These are phyloP conservation scores for Metarhizium sp. DNA, from an alignment of 2,329 filamentous ascomycete genomes.

Conservation along the genomic window DNA sequence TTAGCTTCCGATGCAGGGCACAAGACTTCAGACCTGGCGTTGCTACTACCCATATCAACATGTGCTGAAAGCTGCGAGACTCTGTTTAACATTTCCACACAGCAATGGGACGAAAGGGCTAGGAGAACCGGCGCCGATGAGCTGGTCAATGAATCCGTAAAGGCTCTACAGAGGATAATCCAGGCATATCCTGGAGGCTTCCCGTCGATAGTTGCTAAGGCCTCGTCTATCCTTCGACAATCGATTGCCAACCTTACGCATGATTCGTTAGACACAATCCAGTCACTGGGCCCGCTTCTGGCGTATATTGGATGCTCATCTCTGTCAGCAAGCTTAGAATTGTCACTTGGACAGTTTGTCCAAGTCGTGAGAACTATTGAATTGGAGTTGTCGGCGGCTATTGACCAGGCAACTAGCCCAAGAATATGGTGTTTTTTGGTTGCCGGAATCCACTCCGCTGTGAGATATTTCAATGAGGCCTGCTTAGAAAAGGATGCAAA, in stretches of 20 bases:
- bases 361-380: constrained; percentile 26
- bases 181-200: constrained; percentile 27
- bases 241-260: constrained; percentile 12
- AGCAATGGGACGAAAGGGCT: constrained; percentile 12
- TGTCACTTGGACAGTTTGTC: constrained; percentile 30
- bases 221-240: constrained; percentile 15
- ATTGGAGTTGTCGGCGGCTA: constrained; percentile 24
- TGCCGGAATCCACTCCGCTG: constrained; percentile 24
- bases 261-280: constrained; percentile 19
- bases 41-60: constrained; percentile 24
- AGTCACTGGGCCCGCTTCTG: constrained; percentile 31
- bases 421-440: constrained; percentile 28
- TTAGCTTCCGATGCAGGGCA: background rate
- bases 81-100: constrained; percentile 21
- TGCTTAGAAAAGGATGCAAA: constrained; percentile 17
- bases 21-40: constrained; percentile 5
- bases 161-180: constrained; percentile 30
- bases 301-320: constrained; percentile 40
- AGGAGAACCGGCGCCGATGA: constrained; percentile 20
- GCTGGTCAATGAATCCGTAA: constrained; percentile 31
- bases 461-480: constrained; percentile 32
- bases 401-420: constrained; percentile 22
- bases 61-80: constrained; percentile 29
- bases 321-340: constrained; percentile 6
- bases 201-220: constrained; percentile 20